Evolutionary conservation across 2,329 filamentous ascomycete species (phyloP).

Genomic region (Fusarium dimerum): DNA sequence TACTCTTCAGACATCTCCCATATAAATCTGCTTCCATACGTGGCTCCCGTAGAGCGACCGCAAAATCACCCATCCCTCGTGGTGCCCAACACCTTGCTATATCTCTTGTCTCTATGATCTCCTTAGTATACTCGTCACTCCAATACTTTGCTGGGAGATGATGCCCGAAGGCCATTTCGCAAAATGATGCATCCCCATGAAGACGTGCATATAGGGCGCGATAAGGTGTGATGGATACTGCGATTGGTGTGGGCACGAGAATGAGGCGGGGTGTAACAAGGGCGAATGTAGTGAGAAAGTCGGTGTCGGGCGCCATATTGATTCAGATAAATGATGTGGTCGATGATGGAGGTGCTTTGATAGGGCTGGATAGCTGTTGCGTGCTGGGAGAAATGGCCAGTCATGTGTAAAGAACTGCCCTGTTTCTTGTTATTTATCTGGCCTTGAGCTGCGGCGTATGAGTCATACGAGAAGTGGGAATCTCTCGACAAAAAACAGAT

Average conservation of each 20-base stretch:
- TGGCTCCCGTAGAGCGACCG: constrained; percentile 8
- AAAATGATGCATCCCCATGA: constrained; percentile 13
- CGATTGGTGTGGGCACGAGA: constrained; percentile 16
- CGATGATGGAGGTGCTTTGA: too few species aligned
- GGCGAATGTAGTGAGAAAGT: not conserved
- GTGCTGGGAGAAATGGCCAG: too few species aligned
- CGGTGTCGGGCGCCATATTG: not conserved
- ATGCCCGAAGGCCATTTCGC: constrained; percentile 14
- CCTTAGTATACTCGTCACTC: constrained; percentile 13
- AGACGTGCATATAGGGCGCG: constrained; percentile 11
- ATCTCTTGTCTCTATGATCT: constrained; percentile 8
- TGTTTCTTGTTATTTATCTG: too few species aligned
- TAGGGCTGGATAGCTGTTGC: too few species aligned
- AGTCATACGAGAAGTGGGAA: too few species aligned
- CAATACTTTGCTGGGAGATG: constrained; percentile 5
- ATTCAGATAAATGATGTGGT: not conserved
- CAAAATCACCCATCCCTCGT: constrained; percentile 21
- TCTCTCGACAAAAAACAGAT: too few species aligned
- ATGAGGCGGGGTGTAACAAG: constrained; percentile 3
- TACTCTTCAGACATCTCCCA: not conserved
- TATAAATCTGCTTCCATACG: not conserved
- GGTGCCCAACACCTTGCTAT: constrained; percentile 8
- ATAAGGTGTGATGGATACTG: constrained; percentile 7
- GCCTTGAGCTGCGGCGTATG: too few species aligned
- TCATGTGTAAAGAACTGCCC: too few species aligned